Evolutionary conservation across 495 filamentous ascomycete species (phyloP).

Genomic region (Lepidopterella palustris): DNA sequence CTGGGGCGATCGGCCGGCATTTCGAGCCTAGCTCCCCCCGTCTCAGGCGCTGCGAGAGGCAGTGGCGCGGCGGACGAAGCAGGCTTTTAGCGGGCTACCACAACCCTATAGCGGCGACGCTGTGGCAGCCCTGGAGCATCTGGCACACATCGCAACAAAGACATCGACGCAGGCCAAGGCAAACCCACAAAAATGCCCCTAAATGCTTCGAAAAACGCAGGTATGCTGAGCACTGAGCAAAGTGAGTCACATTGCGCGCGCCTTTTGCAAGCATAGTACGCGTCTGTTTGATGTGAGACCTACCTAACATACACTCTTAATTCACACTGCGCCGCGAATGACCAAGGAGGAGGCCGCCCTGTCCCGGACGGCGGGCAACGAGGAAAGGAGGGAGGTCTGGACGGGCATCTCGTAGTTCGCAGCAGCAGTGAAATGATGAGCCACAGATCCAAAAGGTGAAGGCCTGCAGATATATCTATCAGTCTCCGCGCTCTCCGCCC

Average conservation of each 20-base stretch:
- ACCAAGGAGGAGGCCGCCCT: constrained; percentile 22
- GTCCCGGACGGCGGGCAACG: constrained; percentile 5
- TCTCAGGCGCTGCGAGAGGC: not conserved
- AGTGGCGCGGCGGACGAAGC: too few relatives aligned
- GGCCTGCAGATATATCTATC: not conserved
- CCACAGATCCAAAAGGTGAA: not conserved
- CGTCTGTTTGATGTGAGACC: constrained; percentile 17
- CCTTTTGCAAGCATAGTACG: not conserved
- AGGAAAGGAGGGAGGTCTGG: too few relatives aligned
- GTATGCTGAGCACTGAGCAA: too few relatives aligned
- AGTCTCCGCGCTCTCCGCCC: not conserved
- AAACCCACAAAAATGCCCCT: not conserved
- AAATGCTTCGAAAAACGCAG: not conserved
- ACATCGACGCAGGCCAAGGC: constrained; percentile 7
- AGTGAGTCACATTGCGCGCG: constrained; percentile 26
- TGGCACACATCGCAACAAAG: not conserved
- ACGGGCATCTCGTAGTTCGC: too few relatives aligned
- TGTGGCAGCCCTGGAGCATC: not conserved
- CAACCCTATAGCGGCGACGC: not conserved
- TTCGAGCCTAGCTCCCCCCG: not conserved
- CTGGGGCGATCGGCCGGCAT: not conserved
- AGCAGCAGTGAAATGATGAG: too few relatives aligned
- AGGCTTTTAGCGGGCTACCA: too few relatives aligned
- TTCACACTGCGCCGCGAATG: constrained; percentile 9
- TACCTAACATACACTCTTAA: constrained; percentile 2